Evolutionary conservation across 2,329 filamentous ascomycete species (phyloP).

Genomic region (Stenocarpella maydis): DNA sequence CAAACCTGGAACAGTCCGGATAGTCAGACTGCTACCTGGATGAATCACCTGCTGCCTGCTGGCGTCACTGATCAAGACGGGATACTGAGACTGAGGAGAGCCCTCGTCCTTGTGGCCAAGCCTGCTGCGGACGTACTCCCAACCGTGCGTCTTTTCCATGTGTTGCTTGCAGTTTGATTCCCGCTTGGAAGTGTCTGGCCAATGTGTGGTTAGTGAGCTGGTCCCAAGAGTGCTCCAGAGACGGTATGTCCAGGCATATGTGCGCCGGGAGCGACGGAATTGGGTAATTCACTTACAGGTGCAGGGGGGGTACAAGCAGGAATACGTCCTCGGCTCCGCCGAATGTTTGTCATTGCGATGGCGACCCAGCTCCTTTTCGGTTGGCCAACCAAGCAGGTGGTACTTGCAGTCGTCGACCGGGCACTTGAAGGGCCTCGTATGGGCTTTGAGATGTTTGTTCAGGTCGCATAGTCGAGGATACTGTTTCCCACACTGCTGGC

Average conservation of each 20-base stretch:
- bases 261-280: background rate
- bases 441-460: slow-evolving; percentile 43
- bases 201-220: background rate
- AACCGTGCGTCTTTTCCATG: slow-evolving; percentile 83
- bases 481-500: slow-evolving; percentile 41
- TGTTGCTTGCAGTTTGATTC: slow-evolving; percentile 87
- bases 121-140: slow-evolving; percentile 77
- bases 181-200: slow-evolving; percentile 71
- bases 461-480: slow-evolving; percentile 45
- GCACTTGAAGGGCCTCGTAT: slow-evolving; percentile 68
- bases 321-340: slow-evolving; percentile 67
- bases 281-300: slow-evolving; percentile 49
- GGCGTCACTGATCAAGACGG: background rate
- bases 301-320: slow-evolving; percentile 72
- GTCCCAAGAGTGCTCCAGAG: background rate
- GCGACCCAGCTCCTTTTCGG: slow-evolving; percentile 79
- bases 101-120: slow-evolving; percentile 41
- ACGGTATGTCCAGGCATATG: background rate
- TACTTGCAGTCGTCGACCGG: slow-evolving; percentile 72
- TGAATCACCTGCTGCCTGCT: background rate
- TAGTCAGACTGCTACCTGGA: slow-evolving; percentile 26
- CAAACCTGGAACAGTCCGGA: slow-evolving; percentile 29
- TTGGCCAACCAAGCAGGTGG: slow-evolving; percentile 74
- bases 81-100: background rate
- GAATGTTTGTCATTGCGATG: slow-evolving; percentile 83